Conservation (phyloP, 1,139 yeast genomes). For the Blastobotrys apis region DNA sequence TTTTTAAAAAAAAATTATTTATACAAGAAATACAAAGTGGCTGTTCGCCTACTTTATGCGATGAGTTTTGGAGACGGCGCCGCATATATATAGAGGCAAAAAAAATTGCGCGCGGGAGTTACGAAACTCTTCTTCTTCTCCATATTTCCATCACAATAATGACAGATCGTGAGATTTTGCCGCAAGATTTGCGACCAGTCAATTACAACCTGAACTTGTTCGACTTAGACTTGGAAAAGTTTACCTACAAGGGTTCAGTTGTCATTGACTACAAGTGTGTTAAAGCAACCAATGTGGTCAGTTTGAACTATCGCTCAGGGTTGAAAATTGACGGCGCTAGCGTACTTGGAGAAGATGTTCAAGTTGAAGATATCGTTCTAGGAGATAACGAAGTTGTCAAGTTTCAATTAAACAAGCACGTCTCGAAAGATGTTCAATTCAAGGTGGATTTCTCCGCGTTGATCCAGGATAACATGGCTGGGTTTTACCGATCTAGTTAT, state of each 20-base stretch:
- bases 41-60: no score
- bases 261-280: conserved; percentile 46
- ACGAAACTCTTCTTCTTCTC: not conserved
- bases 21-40: no score
- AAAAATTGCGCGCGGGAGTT: no score
- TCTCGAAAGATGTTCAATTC: conserved; percentile 21
- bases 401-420: conserved; percentile 23
- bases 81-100: no score
- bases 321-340: conserved; percentile 20
- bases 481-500: conserved; percentile 76
- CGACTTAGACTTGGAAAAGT: conserved; percentile 45
- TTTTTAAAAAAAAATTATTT: no score
- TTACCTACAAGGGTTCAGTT: conserved; percentile 50
- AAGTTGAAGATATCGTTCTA: conserved; percentile 22
- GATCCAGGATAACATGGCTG: conserved; percentile 69
- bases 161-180: conserved; percentile 50
- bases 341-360: conserved; percentile 17
- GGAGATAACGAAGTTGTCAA: conserved; percentile 36
- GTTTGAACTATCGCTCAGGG: conserved; percentile 31
- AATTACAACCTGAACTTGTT: conserved; percentile 41
- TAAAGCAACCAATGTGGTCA: conserved; percentile 36
- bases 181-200: conserved; percentile 50
- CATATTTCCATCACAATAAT: conserved; percentile 11
- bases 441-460: conserved; percentile 42
- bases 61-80: no score